Evolutionary conservation across 2,329 filamentous ascomycete species (phyloP).

Genomic region (Neocucurbitaria cava): DNA sequence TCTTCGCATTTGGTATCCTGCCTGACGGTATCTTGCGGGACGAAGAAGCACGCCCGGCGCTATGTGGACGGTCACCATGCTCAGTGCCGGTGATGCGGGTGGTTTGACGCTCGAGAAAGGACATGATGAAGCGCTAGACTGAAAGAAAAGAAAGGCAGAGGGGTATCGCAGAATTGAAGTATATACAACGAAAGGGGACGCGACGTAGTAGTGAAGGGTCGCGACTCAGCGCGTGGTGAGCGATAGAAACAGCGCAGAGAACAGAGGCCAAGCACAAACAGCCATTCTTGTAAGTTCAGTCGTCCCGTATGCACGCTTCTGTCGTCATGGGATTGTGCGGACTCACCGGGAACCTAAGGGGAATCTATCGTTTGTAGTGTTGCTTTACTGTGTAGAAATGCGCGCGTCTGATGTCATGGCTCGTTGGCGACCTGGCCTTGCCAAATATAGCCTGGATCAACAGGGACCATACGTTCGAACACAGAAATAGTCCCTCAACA

Average conservation of each 20-base stretch:
- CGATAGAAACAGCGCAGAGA: background rate
- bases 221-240: slow-evolving; percentile 1
- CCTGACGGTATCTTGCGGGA: slow-evolving; percentile 43
- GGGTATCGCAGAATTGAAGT: slow-evolving; percentile 7
- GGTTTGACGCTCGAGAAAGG: slow-evolving; percentile 35
- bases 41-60: slow-evolving; percentile 18
- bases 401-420: slow-evolving; percentile 14
- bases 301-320: background rate
- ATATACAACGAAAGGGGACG: background rate
- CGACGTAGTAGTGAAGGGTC: background rate
- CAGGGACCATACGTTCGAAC: background rate
- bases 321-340: slow-evolving; percentile 6
- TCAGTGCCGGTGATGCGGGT: slow-evolving; percentile 37
- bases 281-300: slow-evolving; percentile 18
- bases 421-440: background rate
- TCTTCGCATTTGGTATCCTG: slow-evolving; percentile 52
- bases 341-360: slow-evolving; percentile 6
- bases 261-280: slow-evolving; percentile 2
- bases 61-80: slow-evolving; percentile 25
- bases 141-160: background rate
- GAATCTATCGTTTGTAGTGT: slow-evolving; percentile 6
- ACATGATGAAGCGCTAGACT: slow-evolving; percentile 21
- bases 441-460: background rate
- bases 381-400: background rate
- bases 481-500: background rate